A percentile compares a stretch with the other conserved stretches of the same genome.
phyloP scores from a whole-genome alignment of 371 early-diverging fungal species.

The Rhizopus stolonifer region DNA sequence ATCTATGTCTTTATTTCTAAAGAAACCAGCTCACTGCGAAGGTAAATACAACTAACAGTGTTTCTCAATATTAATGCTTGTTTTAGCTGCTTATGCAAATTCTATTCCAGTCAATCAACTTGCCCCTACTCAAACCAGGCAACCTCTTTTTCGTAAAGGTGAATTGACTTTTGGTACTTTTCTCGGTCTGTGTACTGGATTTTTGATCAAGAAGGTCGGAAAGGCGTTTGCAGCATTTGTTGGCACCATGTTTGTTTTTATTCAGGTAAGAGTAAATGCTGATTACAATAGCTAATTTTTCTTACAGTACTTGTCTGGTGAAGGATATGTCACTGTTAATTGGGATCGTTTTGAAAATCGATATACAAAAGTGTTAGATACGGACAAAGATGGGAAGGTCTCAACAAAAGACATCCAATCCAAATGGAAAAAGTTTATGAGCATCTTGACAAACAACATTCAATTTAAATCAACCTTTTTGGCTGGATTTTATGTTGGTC shows the following conservation, averaged over 20 bases:
- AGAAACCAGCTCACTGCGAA: slow-evolving; percentile 30
- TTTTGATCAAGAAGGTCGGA: slow-evolving; percentile 46
- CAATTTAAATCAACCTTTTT: slow-evolving; percentile 63
- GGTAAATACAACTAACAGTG: slow-evolving; percentile 13
- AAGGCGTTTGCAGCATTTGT: slow-evolving; percentile 39
- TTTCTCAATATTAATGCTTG: neutral
- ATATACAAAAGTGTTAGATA: slow-evolving; percentile 37
- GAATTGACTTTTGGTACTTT: slow-evolving; percentile 48
- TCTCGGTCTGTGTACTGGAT: slow-evolving; percentile 51
- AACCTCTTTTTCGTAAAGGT: slow-evolving; percentile 31
- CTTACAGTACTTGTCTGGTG: slow-evolving; percentile 41
- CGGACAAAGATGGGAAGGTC: slow-evolving; percentile 53
- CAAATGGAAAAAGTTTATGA: slow-evolving; percentile 42
- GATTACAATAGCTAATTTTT: neutral
- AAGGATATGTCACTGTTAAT: slow-evolving; percentile 58
- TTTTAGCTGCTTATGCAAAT: slow-evolving; percentile 8
- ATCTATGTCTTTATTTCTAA: slow-evolving; percentile 18
- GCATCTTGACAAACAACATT: slow-evolving; percentile 55
- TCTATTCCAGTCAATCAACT: neutral
- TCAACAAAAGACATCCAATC: slow-evolving; percentile 42
- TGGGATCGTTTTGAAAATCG: slow-evolving; percentile 54
- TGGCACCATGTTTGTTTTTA: slow-evolving; percentile 44
- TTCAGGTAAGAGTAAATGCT: slow-evolving; percentile 32
- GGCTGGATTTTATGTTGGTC: slow-evolving; percentile 51
- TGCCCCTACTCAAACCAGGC: neutral